Percentiles rank a stretch among this genome's conserved stretches.
Conservation (phyloP, 164 flowering plant genomes). For the Chloranthus sessilifolius region DNA sequence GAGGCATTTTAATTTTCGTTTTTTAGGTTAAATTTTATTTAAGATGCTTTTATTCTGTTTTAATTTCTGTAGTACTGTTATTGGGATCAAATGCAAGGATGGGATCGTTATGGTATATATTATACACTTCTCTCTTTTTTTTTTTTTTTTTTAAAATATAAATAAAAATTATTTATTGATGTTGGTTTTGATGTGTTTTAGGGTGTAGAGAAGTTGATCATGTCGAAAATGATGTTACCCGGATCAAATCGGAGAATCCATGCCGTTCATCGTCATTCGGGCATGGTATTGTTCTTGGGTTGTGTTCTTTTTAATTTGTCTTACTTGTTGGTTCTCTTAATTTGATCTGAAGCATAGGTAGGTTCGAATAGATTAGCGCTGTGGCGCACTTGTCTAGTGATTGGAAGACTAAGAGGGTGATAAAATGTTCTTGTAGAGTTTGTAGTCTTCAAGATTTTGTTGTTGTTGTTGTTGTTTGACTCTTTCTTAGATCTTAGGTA, state of each 20-base stretch:
- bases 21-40: neutral
- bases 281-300: conserved; percentile 54
- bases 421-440: no score
- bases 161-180: no score
- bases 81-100: conserved; percentile 88
- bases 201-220: conserved; percentile 95
- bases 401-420: no score
- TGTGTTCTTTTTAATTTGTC: neutral
- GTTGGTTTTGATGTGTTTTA: conserved; percentile 17
- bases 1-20: neutral
- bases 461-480: no score
- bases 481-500: no score
- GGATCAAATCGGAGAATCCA: conserved; percentile 93
- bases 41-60: neutral
- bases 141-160: neutral
- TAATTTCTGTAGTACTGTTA: conserved; percentile 55
- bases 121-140: neutral
- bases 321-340: neutral
- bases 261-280: conserved; percentile 91
- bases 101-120: conserved; percentile 65
- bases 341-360: neutral
- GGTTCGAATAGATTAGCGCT: no score
- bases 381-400: no score
- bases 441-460: no score
- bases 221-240: conserved; percentile 96